These are phyloP conservation scores for Colletotrichum horii DNA, from an alignment of 2,329 filamentous ascomycete species.

Conservation along the genomic window DNA sequence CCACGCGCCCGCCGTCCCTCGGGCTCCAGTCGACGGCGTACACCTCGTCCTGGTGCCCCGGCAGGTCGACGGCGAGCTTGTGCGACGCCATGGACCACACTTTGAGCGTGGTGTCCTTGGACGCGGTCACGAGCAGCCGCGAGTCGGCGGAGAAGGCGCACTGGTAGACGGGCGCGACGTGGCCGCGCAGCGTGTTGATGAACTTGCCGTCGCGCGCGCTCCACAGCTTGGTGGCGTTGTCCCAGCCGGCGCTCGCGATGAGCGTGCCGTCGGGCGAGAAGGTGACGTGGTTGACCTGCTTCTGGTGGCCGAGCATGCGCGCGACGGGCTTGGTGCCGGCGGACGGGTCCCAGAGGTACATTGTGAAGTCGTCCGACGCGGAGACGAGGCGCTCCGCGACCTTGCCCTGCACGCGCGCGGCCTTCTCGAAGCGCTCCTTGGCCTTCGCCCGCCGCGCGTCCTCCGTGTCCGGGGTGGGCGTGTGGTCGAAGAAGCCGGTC, in stretches of 20 bases:
- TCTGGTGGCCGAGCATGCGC: slow-evolving; percentile 92
- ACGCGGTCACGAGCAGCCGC: slow-evolving; percentile 83
- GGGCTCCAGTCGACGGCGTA: slow-evolving; percentile 96
- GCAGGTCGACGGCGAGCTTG: slow-evolving; percentile 81
- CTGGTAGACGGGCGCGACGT: slow-evolving; percentile 90
- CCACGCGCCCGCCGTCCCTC: slow-evolving; percentile 80
- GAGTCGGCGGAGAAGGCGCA: slow-evolving; percentile 93
- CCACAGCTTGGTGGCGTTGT: slow-evolving; percentile 96
- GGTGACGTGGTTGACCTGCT: slow-evolving; percentile 93
- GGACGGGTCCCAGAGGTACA: slow-evolving; percentile 92
- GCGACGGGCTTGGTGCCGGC: slow-evolving; percentile 81
- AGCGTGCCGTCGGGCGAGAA: slow-evolving; percentile 90
- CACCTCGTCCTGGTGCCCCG: slow-evolving; percentile 90
- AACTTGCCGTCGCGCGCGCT: slow-evolving; percentile 74
- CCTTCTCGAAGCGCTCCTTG: slow-evolving; percentile 83
- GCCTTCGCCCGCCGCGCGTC: slow-evolving; percentile 78
- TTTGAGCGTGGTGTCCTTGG: slow-evolving; percentile 92
- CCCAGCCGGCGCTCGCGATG: slow-evolving; percentile 88
- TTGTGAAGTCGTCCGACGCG: slow-evolving; percentile 93
- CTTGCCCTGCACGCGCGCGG: slow-evolving; percentile 76
- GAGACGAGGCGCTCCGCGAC: slow-evolving; percentile 86
- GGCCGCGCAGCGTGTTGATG: slow-evolving; percentile 84
- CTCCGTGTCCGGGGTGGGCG: slow-evolving; percentile 67
- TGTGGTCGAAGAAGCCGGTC: slow-evolving; percentile 87
- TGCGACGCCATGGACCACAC: slow-evolving; percentile 90